Base-by-base conservation (phyloP, 2,329 filamentous ascomycete species). In the Ilyonectria destructans region DNA sequence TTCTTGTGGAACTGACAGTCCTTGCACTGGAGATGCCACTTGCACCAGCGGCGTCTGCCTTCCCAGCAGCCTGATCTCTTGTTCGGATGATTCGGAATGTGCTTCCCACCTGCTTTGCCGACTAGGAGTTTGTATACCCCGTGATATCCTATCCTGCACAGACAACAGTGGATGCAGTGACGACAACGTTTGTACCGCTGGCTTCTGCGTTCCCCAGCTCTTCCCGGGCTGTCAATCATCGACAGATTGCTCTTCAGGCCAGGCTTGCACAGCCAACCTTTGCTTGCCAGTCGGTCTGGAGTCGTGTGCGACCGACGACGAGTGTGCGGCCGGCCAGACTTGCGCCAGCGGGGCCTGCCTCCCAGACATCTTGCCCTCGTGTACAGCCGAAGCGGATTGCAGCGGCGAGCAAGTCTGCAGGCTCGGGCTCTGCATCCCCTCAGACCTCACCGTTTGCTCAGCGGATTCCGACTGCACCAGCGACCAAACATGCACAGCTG, bases 261-360 rank as follows among this genome's bases (percentile, higher is more conserved):
- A 58, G 29, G 8, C 40, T 17, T 66, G 63, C 3, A 66, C 52
- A 2, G 57, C 63, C n/a, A 52, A 52, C 4, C 26, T 57, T 17
- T 66, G 63, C 56, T 35, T 68, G 21, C 65, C 65, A n/a, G 13
- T n/a, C 3, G 65, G 43, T 2, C 12, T 68, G 13, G 15, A 26
- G 6, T 43, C 48, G 2, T 68, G 65, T 13, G 23, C 35, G 4
- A 17, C 6, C 7, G 17, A 26, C 13, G n/a, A 54, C 5, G 21
- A 55, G 12, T 66, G 63, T 10, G 46, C 58, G 1, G 26, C 2
- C 7, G 23, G 46, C 19, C 63, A 66, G 45, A 23, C 52, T 3
- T 66, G 63, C 23, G 13, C 45, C 12, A 56, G 49, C 35, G 63
- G 63, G 2, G 51, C 58, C 5, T 66, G 63, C 23, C 37, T 66